Evolutionary conservation across 2,329 filamentous ascomycete species (phyloP).

Genomic region (Emmonsiellopsis sp.): DNA sequence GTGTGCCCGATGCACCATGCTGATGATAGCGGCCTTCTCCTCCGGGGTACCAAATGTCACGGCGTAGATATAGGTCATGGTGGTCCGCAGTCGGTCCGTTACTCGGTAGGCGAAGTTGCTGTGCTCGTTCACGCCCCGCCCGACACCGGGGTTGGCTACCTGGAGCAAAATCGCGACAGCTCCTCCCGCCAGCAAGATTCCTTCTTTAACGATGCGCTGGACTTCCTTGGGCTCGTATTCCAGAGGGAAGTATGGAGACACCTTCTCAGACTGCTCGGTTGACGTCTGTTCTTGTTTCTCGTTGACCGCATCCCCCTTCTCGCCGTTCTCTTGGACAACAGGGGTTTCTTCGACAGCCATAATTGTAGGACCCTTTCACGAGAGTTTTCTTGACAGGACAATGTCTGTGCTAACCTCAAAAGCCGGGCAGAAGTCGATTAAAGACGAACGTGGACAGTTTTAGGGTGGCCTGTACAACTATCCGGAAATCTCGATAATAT

Average conservation of each 20-base stretch:
- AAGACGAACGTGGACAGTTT: too few species aligned
- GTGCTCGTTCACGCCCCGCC: conserved; percentile 27
- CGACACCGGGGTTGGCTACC: conserved; percentile 32
- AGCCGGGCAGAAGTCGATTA: too few species aligned
- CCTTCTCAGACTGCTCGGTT: not conserved
- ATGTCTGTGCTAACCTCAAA: too few species aligned
- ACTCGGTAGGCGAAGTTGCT: conserved; percentile 31
- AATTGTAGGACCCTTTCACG: not conserved
- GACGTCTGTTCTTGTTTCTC: too few species aligned
- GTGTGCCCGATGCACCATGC: conserved; percentile 29
- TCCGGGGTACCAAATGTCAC: conserved; percentile 24
- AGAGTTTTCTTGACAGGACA: too few species aligned
- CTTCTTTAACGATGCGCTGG: conserved; percentile 25
- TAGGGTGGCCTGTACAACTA: too few species aligned
- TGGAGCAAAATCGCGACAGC: conserved; percentile 32
- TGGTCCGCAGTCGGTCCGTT: conserved; percentile 28
- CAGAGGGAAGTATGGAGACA: not conserved
- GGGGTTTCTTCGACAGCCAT: not conserved
- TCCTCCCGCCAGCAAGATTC: conserved; percentile 26
- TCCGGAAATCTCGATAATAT: too few species aligned
- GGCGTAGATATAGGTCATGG: conserved; percentile 32
- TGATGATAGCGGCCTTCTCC: conserved; percentile 27
- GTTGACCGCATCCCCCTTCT: not conserved
- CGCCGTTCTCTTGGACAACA: not conserved
- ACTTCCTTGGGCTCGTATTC: conserved; percentile 21